Base-by-base conservation (phyloP, 2,329 filamentous ascomycete genomes). In the Amauroascus verrucosus region DNA sequence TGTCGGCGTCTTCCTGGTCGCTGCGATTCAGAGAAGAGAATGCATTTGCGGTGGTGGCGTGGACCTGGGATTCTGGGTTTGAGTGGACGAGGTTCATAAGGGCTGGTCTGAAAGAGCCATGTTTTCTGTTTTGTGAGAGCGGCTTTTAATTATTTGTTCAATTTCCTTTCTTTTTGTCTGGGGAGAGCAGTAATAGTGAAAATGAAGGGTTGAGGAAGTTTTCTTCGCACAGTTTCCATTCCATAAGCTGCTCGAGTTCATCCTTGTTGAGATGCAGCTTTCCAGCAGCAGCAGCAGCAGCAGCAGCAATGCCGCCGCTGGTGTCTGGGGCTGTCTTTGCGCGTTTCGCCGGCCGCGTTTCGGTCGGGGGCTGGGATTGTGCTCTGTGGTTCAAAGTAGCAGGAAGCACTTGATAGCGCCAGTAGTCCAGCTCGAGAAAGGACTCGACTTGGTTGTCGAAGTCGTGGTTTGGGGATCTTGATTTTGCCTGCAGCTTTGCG, bases 161-260 rank as follows among this genome's bases (percentile, higher is more conserved):
- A 20, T 33, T 18, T 37, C 9, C 24, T 13, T 35, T 11, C 14
- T 4, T 24, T 24, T 8, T 26, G 40, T 26, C 8, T 43, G n/a
- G n/a, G n/a, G n/a, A n/a, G n/a, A n/a, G n/a, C n/a, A n/a, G n/a
- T n/a, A n/a, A n/a, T n/a, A n/a, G n/a, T n/a, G n/a, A 9, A 28
- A 70, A 69, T 3, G 43, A 5, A 11, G 35, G 22, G 18, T 16
- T 5, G 9, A 38, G 3, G 14, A 24, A 32, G 35, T 22, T 18
- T 14, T 11, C 13, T 3, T 49, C 67, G 61, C 59, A 74, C 71
- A 70, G 61, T 57, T 74, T 74, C 72, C 72, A 74, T 45, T 71
- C 68, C 59, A 74, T 69, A 48, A 72, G 57, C 47, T 57, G 61
- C 46, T 68, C 59, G 33, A 72, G 44, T 14, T 72, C 66, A 1